Percentiles rank a stretch among this genome's conserved stretches.
Conservation (phyloP, 345 rosid genomes). For the Pelargonium nanum region DNA sequence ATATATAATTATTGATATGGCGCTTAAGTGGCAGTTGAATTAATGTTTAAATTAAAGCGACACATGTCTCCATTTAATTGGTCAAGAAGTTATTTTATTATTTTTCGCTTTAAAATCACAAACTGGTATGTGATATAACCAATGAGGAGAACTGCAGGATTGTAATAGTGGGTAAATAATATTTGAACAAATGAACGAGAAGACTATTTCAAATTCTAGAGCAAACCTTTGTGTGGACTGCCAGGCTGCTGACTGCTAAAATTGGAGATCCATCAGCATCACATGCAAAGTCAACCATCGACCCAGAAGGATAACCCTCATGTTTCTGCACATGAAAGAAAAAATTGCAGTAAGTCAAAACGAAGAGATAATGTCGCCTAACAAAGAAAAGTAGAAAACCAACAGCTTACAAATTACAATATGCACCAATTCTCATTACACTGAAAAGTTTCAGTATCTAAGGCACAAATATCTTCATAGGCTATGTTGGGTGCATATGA, state of each 20-base stretch:
- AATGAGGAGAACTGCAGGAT: neutral
- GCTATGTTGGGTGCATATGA: neutral
- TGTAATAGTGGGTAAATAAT: neutral
- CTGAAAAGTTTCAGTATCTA: neutral
- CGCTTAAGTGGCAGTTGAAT: too few species aligned
- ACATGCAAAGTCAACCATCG: conserved; percentile 87
- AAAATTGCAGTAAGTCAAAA: neutral
- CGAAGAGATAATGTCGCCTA: neutral
- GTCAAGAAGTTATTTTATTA: too few species aligned
- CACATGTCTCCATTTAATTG: too few species aligned
- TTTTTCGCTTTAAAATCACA: too few species aligned
- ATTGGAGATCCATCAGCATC: conserved; percentile 80
- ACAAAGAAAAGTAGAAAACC: neutral
- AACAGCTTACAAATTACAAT: neutral
- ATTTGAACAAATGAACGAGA: conserved; percentile 1
- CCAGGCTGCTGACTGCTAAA: conserved; percentile 74
- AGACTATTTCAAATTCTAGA: conserved; percentile 2
- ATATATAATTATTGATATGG: too few species aligned
- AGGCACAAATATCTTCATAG: neutral
- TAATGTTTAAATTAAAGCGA: too few species aligned
- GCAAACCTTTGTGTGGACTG: conserved; percentile 73
- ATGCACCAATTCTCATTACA: neutral
- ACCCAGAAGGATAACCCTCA: conserved; percentile 84
- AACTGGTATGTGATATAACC: neutral
- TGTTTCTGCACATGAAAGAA: conserved; percentile 40